Conservation (phyloP, 2,329 filamentous ascomycete genomes). For the Exophiala sideris region DNA sequence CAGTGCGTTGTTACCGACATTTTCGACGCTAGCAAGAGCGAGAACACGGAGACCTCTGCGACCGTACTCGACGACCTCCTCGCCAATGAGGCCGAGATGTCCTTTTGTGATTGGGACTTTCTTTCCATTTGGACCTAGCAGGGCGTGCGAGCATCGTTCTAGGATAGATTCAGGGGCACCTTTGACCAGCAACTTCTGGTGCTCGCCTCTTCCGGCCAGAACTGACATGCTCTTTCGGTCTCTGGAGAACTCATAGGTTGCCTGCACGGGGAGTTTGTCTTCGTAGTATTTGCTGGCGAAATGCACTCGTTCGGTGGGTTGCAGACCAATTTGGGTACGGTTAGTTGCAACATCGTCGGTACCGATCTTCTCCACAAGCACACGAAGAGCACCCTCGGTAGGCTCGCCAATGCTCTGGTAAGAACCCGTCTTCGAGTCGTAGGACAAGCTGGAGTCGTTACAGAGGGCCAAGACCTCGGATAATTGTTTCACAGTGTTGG, state of each 20-base stretch:
- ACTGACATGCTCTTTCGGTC: conserved; percentile 99
- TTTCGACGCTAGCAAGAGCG: conserved; percentile 79
- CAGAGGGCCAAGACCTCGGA: conserved; percentile 69
- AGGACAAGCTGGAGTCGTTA: conserved; percentile 81
- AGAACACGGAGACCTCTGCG: conserved; percentile 93
- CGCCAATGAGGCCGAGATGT: conserved; percentile 66
- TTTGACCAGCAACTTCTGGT: conserved; percentile 87
- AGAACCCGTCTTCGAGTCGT: conserved; percentile 69
- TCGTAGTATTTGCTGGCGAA: conserved; percentile 83
- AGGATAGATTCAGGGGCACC: conserved; percentile 93
- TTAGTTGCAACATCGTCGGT: conserved; percentile 66
- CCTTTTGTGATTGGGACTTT: conserved; percentile 68
- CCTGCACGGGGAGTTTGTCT: conserved; percentile 66
- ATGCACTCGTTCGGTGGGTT: conserved; percentile 65
- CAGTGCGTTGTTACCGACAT: conserved; percentile 68
- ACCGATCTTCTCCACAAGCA: conserved; percentile 90
- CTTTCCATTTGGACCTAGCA: conserved; percentile 75
- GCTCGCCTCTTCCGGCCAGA: conserved; percentile 66
- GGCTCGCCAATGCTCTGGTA: conserved; percentile 89
- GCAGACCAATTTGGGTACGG: conserved; percentile 45
- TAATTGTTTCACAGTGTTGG: conserved; percentile 76
- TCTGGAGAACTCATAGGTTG: conserved; percentile 94
- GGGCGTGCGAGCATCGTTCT: conserved; percentile 79
- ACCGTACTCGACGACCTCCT: conserved; percentile 84
- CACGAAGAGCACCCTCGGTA: conserved; percentile 88